Evolutionary conservation across 2,329 filamentous ascomycete genomes (phyloP).

Genomic region (Triangularia verruculosa): DNA sequence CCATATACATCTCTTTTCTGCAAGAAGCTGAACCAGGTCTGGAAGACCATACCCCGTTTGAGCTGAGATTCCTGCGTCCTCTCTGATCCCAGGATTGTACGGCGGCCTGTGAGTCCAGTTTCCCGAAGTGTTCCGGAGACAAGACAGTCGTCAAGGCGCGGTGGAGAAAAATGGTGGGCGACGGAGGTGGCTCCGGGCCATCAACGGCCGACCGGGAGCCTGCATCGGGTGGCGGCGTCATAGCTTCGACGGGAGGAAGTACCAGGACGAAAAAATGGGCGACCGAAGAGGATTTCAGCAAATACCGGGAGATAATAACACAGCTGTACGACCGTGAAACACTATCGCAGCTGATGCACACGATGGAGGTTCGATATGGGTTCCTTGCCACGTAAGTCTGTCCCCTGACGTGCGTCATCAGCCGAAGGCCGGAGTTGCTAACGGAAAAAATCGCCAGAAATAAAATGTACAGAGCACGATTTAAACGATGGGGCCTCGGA

Average conservation of each 20-base stretch:
- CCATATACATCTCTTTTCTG: background rate
- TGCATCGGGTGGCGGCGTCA: background rate
- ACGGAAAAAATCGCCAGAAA: background rate
- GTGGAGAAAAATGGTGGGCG: background rate
- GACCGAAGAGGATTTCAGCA: constrained; percentile 14
- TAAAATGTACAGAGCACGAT: constrained; percentile 12
- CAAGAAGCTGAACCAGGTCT: too few relatives aligned
- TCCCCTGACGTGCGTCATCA: too few relatives aligned
- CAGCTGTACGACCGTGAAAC: constrained; percentile 15
- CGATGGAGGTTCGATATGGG: constrained; percentile 14
- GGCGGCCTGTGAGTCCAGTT: background rate
- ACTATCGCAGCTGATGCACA: constrained; percentile 12
- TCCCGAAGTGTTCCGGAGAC: background rate
- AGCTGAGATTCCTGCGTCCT: background rate
- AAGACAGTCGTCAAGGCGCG: background rate
- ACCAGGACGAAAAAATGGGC: constrained; percentile 8
- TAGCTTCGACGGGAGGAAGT: background rate
- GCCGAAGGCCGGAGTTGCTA: background rate
- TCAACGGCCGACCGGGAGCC: background rate
- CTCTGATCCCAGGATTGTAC: background rate
- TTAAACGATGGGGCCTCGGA: constrained; percentile 19
- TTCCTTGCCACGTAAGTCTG: constrained; percentile 18
- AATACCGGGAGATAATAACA: constrained; percentile 13
- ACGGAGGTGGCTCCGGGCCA: background rate
- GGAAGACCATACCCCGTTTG: background rate